Percentiles rank a stretch among this genome's conserved stretches.
Conservation (phyloP, 2,329 filamentous ascomycete genomes). For the Aspergillus tanneri region DNA sequence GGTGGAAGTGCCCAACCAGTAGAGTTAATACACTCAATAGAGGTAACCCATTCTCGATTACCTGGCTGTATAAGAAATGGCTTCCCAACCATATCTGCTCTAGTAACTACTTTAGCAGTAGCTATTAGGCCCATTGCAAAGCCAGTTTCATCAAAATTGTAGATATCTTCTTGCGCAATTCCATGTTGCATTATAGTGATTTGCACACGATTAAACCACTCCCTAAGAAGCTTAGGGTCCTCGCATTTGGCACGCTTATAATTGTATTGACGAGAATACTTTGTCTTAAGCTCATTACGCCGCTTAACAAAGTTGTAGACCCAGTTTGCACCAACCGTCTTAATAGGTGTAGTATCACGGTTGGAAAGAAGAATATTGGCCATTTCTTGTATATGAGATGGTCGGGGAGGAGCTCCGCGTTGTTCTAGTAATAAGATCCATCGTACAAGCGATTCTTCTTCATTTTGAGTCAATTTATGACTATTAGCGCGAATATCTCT, state of each 20-base stretch:
- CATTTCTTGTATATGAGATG: neutral
- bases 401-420: neutral
- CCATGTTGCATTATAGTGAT: too few relatives aligned
- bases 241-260: slow-evolving; percentile 13
- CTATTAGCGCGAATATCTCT: too few relatives aligned
- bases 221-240: slow-evolving; percentile 5
- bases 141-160: too few relatives aligned
- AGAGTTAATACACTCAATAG: too few relatives aligned
- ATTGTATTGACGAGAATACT: slow-evolving; percentile 8
- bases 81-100: slow-evolving; percentile 2
- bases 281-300: too few relatives aligned
- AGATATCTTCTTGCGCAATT: too few relatives aligned
- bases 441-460: neutral
- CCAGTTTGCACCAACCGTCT: slow-evolving; percentile 9
- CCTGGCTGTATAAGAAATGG: slow-evolving; percentile 12
- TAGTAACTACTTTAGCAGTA: slow-evolving; percentile 13
- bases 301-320: too few relatives aligned
- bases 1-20: too few relatives aligned
- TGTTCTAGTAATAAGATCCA: neutral
- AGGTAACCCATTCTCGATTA: slow-evolving; percentile 18
- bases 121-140: too few relatives aligned
- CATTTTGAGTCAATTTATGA: neutral
- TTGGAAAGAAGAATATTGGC: neutral
- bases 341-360: slow-evolving; percentile 3
- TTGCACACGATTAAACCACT: too few relatives aligned